These are phyloP conservation scores for Suillus placidus DNA, from an alignment of 768 basidiomycete species.

Conservation along the genomic window DNA sequence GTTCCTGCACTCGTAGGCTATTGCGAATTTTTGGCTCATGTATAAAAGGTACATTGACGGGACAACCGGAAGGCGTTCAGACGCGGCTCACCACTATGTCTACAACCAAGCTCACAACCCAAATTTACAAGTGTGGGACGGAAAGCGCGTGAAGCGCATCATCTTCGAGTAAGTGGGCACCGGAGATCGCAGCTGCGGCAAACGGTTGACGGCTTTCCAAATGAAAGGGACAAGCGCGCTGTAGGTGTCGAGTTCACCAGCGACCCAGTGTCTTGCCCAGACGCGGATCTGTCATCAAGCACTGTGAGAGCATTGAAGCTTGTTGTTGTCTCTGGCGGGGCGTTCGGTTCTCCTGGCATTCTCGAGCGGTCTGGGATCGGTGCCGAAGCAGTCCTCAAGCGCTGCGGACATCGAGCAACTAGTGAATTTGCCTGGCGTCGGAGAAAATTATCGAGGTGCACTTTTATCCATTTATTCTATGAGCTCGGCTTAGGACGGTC, in stretches of 20 bases:
- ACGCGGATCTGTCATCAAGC: slow-evolving; percentile 25
- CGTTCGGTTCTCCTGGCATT: slow-evolving; percentile 59
- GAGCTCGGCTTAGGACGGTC: neutral
- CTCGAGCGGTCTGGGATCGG: slow-evolving; percentile 73
- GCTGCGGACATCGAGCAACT: slow-evolving; percentile 49
- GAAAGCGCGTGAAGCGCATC: slow-evolving; percentile 48
- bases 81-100: slow-evolving; percentile 54
- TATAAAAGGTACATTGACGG: slow-evolving; percentile 53
- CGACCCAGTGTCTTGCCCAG: slow-evolving; percentile 23
- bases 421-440: slow-evolving; percentile 74
- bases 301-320: slow-evolving; percentile 44
- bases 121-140: slow-evolving; percentile 44
- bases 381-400: slow-evolving; percentile 46
- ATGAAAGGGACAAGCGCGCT: slow-evolving; percentile 30
- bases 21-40: neutral
- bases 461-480: neutral
- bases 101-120: slow-evolving; percentile 48
- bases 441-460: slow-evolving; percentile 64
- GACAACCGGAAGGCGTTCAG: slow-evolving; percentile 56
- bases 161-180: slow-evolving; percentile 46
- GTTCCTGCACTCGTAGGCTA: slow-evolving; percentile 6
- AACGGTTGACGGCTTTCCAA: neutral
- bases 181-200: neutral
- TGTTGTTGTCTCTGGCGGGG: slow-evolving; percentile 53
- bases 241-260: slow-evolving; percentile 57